Evolutionary conservation across 371 early-diverging fungal genomes (phyloP).

Genomic region (Saksenaea oblongispora): DNA sequence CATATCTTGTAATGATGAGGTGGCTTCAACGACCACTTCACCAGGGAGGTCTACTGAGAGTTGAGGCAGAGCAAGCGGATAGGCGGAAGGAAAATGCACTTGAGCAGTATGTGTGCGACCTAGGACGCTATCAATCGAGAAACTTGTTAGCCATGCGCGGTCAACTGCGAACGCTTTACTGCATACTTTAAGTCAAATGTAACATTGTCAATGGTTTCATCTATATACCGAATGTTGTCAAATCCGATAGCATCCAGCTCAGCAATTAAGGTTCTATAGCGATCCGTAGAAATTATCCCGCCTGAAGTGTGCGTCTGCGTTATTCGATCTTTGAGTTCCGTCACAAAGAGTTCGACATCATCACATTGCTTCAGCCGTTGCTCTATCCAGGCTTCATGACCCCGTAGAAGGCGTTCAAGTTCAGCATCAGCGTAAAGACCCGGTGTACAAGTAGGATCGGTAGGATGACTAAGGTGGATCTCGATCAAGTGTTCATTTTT

Average conservation of each 20-base stretch:
- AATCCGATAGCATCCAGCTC: conserved; percentile 26
- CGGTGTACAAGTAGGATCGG: not conserved
- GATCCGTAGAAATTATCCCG: conserved; percentile 5
- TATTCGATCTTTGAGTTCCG: conserved; percentile 39
- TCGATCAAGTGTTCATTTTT: conserved; percentile 28
- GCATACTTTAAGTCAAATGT: conserved; percentile 14
- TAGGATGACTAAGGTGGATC: conserved; percentile 13
- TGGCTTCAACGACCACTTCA: not conserved
- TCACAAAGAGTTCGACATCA: conserved; percentile 29
- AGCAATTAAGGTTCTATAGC: conserved; percentile 14
- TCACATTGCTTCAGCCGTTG: conserved; percentile 22
- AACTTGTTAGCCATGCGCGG: not conserved
- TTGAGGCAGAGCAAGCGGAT: conserved; percentile 19
- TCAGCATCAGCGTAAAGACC: conserved; percentile 25
- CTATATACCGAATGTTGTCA: conserved; percentile 22
- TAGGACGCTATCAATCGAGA: not conserved
- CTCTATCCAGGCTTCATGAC: conserved; percentile 8
- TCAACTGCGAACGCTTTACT: conserved; percentile 6
- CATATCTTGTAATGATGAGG: conserved; percentile 9
- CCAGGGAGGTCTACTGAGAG: conserved; percentile 19
- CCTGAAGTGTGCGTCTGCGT: not conserved
- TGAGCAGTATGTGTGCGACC: conserved; percentile 17
- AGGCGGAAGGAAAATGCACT: conserved; percentile 17
- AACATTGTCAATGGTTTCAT: conserved; percentile 21
- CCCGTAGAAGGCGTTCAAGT: conserved; percentile 17